Conservation (phyloP, 2,329 filamentous ascomycete species). For the Hortaea werneckii region DNA sequence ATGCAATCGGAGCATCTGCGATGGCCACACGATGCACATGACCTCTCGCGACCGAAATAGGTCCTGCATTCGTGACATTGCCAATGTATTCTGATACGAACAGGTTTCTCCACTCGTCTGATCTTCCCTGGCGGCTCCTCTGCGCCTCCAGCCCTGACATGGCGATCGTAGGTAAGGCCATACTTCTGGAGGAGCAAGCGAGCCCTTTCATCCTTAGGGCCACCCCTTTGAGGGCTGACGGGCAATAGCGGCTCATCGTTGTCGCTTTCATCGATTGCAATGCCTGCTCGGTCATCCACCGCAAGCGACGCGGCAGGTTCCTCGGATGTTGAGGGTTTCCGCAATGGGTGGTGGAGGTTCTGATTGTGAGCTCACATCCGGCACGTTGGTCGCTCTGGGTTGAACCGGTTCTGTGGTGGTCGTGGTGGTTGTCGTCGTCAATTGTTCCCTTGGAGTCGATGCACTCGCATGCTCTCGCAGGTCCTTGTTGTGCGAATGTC, state of each 20-base stretch:
- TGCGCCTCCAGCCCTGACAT: conserved; percentile 4
- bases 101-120: conserved; percentile 45
- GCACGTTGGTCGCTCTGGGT: too few species aligned
- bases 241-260: conserved; percentile 13
- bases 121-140: conserved; percentile 16
- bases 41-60: conserved; percentile 60
- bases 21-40: conserved; percentile 70
- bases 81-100: conserved; percentile 67
- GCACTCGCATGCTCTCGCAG: background rate
- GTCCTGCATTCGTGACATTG: conserved; percentile 74
- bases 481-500: conserved; percentile 6
- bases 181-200: conserved; percentile 34
- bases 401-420: too few species aligned
- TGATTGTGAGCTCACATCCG: too few species aligned
- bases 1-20: conserved; percentile 70
- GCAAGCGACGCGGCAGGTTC: background rate
- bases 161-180: conserved; percentile 26
- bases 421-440: background rate
- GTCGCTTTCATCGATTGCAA: conserved; percentile 13
- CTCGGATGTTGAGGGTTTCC: too few species aligned
- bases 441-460: background rate
- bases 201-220: conserved; percentile 17
- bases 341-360: too few species aligned
- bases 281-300: conserved; percentile 3
- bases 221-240: conserved; percentile 8